Base-by-base conservation (phyloP, 2,329 filamentous ascomycete species). In the Penicillium sclerotiorum region DNA sequence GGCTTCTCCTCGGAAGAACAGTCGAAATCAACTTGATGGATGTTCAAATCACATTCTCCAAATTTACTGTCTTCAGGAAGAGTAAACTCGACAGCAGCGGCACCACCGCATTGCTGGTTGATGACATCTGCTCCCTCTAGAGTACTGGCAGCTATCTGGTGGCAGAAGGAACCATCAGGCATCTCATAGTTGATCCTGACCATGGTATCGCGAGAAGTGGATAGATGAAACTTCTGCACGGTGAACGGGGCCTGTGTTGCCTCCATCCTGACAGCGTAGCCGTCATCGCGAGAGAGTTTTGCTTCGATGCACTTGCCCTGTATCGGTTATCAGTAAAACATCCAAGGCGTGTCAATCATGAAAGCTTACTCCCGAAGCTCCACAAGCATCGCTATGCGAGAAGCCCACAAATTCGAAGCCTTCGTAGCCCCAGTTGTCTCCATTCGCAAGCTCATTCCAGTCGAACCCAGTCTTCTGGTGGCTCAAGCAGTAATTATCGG, bases 31-130 rank as follows among this genome's bases (percentile, higher is more conserved):
- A 59, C 50, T 5, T 36, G 32, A 44, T 57, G 56, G 2, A 58
- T 80, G 62, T 85, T 83, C 61, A 95, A 79, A 64, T 80, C 80
- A 78, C 89, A 94, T 60, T 79, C 72, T 67, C 82, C 79, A 52
- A 76, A 69, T 66, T 80, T 78, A 56, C 68, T 72, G 42, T 78
- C 70, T 57, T 80, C 73, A 67, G 86, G 82, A 50, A 81, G 72
- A 51, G 77, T 73, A 67, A 95, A 84, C 45, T 82, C 84, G 52
- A 96, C 90, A 50, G 83, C 84, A 67, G 82, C 88, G 55, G 92
- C 91, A 71, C 90, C 91, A 82, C 91, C 92, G 69, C 92, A 96
- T 79, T 96, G 90, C 50, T 76, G 82, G 82, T 96, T 96, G 74
- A 83, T 74, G 61, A 96, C 78, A 47, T 80, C 82, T 49, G 83